A percentile compares a stretch with the other conserved stretches of the same genome.
Conservation (phyloP, 2,329 filamentous ascomycete species). For the Fonsecaea nubica region DNA sequence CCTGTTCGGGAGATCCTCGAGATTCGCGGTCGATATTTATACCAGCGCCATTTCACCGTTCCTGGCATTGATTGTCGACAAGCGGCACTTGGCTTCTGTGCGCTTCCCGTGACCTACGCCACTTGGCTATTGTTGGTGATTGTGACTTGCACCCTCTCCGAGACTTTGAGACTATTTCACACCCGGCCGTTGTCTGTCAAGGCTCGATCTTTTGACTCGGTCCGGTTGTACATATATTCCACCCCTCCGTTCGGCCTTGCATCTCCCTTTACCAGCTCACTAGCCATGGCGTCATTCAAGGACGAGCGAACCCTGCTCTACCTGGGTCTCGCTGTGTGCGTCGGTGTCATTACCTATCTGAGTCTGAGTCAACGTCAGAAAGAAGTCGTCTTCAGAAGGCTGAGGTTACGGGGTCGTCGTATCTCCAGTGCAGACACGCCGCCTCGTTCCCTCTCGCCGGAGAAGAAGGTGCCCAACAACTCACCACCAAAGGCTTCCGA, state of each 20-base stretch:
- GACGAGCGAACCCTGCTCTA: conserved; percentile 31
- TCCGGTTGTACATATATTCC: conserved; percentile 12
- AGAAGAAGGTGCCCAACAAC: conserved; percentile 50
- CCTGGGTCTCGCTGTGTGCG: conserved; percentile 28
- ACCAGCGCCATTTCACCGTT: conserved; percentile 14
- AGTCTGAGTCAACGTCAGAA: conserved; percentile 45
- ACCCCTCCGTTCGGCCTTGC: neutral
- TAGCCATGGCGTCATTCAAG: conserved; percentile 19
- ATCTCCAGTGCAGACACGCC: conserved; percentile 60
- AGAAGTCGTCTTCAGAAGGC: conserved; percentile 48
- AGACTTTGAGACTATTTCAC: conserved; percentile 11
- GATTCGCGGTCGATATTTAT: conserved; percentile 25
- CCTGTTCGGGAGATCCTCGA: conserved; percentile 25
- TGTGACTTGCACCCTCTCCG: neutral
- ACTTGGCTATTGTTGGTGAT: conserved; percentile 2
- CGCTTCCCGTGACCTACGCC: conserved; percentile 14
- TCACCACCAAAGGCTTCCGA: conserved; percentile 42
- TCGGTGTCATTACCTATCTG: conserved; percentile 39
- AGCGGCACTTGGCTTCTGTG: conserved; percentile 11
- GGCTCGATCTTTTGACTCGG: neutral
- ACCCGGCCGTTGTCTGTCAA: neutral
- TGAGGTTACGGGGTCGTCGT: conserved; percentile 51
- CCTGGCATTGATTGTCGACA: conserved; percentile 14
- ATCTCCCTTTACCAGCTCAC: neutral
- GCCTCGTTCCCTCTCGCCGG: conserved; percentile 59